These are phyloP conservation scores for Cordyceps pruinosa DNA, from an alignment of 2,329 filamentous ascomycete species.

Conservation along the genomic window DNA sequence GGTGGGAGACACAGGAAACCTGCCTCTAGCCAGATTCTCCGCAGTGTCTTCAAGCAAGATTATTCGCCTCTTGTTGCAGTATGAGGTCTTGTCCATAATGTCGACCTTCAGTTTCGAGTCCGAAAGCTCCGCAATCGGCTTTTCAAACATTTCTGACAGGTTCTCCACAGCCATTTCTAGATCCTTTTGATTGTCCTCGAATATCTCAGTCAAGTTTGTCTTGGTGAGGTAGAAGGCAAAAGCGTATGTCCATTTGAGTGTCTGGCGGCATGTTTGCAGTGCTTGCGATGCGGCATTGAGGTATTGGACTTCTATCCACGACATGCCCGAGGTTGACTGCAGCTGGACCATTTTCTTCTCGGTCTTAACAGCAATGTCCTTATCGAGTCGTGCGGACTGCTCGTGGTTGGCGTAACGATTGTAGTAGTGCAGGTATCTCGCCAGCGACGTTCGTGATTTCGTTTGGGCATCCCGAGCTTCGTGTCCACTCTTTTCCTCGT, in stretches of 20 bases:
- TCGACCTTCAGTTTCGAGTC: conserved; percentile 90
- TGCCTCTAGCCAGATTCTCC: conserved; percentile 82
- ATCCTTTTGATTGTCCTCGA: conserved; percentile 98
- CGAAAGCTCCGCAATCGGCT: conserved; percentile 79
- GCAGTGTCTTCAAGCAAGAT: conserved; percentile 90
- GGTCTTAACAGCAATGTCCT: conserved; percentile 91
- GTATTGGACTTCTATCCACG: conserved; percentile 99
- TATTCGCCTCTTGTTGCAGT: conserved; percentile 86
- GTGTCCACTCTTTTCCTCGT: conserved; percentile 87
- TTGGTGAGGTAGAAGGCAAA: conserved; percentile 96
- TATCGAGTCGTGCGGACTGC: conserved; percentile 92
- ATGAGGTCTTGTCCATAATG: conserved; percentile 97
- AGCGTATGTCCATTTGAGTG: conserved; percentile 97
- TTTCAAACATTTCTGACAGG: conserved; percentile 98
- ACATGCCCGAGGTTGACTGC: conserved; percentile 89
- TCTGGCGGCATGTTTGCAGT: conserved; percentile 94
- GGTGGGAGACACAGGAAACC: neutral
- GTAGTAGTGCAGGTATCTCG: conserved; percentile 98
- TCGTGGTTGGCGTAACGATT: conserved; percentile 99
- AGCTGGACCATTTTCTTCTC: conserved; percentile 99
- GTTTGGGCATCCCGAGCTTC: conserved; percentile 91
- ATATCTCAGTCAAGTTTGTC: conserved; percentile 94
- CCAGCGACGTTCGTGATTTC: conserved; percentile 79
- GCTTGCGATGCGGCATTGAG: conserved; percentile 88
- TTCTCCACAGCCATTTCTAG: conserved; percentile 95